Evolutionary conservation across 1,284 basidiomycete genomes (phyloP).

Genomic region (Phlebopus sp.): DNA sequence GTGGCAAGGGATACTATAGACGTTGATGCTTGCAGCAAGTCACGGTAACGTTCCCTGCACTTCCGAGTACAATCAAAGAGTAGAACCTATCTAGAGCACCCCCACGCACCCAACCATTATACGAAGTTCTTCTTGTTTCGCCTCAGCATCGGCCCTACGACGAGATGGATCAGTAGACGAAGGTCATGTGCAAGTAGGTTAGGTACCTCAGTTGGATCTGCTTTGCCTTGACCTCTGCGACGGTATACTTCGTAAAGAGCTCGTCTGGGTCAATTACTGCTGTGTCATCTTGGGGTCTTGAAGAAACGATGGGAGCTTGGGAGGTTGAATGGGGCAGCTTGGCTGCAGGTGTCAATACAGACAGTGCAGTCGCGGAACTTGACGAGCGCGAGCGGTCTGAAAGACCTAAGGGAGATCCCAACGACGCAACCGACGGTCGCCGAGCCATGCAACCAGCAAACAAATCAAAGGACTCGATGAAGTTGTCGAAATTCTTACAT

Average conservation of each 20-base stretch:
- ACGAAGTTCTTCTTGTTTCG: slow-evolving; percentile 88
- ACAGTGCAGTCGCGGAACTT: slow-evolving; percentile 3
- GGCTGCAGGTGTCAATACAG: slow-evolving; percentile 4
- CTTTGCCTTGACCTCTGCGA: slow-evolving; percentile 71
- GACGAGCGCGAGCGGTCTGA: slow-evolving; percentile 9
- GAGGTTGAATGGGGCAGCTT: slow-evolving; percentile 18
- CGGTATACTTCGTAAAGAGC: slow-evolving; percentile 70
- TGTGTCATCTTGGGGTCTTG: slow-evolving; percentile 21
- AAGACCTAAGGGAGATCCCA: slow-evolving; percentile 18
- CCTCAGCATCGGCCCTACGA: slow-evolving; percentile 77
- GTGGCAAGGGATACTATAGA: slow-evolving; percentile 77
- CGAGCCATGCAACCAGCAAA: slow-evolving; percentile 31
- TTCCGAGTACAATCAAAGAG: slow-evolving; percentile 43
- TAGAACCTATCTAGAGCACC: slow-evolving; percentile 2
- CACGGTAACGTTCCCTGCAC: slow-evolving; percentile 89
- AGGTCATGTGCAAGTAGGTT: not conserved
- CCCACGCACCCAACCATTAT: slow-evolving; percentile 91
- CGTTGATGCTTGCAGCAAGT: slow-evolving; percentile 86
- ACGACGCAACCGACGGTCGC: slow-evolving; percentile 26
- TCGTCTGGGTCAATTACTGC: slow-evolving; percentile 70
- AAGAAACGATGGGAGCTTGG: slow-evolving; percentile 12
- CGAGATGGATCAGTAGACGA: slow-evolving; percentile 6
- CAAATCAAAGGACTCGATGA: no score
- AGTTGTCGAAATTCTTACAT: no score
- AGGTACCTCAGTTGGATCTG: slow-evolving; percentile 70